phyloP scores from a whole-genome alignment of 495 filamentous ascomycete genomes.

The Annulohypoxylon moriforme region DNA sequence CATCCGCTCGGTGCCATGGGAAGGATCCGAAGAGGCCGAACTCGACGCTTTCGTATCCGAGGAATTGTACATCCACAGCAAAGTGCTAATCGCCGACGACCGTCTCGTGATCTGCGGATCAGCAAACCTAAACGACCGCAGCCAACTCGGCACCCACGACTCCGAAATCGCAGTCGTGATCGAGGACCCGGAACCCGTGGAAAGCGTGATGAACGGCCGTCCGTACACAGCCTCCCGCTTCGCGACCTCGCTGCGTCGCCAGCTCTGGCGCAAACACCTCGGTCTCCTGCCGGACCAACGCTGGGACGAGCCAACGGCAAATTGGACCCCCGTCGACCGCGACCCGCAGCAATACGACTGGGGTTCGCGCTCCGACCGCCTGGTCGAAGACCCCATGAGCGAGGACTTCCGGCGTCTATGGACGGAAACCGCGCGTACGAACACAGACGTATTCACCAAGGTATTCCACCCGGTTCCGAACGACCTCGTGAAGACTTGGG shows the following conservation, averaged over 20 bases:
- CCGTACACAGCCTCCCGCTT: conserved; percentile 81
- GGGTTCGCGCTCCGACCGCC: conserved; percentile 74
- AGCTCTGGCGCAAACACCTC: conserved; percentile 91
- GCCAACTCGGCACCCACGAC: conserved; percentile 88
- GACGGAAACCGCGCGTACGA: conserved; percentile 76
- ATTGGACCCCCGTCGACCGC: conserved; percentile 78
- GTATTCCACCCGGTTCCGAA: conserved; percentile 91
- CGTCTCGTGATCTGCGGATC: conserved; percentile 88
- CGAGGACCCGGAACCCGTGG: conserved; percentile 77
- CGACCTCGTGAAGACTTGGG: conserved; percentile 83
- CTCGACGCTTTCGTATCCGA: conserved; percentile 91
- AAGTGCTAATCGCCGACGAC: conserved; percentile 94
- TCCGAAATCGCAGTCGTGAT: conserved; percentile 85
- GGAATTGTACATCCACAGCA: conserved; percentile 93
- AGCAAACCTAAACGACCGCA: conserved; percentile 95
- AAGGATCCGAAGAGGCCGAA: conserved; percentile 76
- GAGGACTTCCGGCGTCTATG: conserved; percentile 75
- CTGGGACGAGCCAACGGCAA: conserved; percentile 67
- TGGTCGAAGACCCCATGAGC: conserved; percentile 80
- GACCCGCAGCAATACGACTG: conserved; percentile 85
- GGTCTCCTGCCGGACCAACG: conserved; percentile 82
- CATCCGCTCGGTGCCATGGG: conserved; percentile 83
- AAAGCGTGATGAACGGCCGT: conserved; percentile 76
- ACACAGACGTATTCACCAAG: conserved; percentile 86
- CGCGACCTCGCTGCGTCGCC: conserved; percentile 82